These are phyloP conservation scores for Entophlyctis helioformis DNA, from an alignment of 192 early-diverging fungal species.

Conservation along the genomic window DNA sequence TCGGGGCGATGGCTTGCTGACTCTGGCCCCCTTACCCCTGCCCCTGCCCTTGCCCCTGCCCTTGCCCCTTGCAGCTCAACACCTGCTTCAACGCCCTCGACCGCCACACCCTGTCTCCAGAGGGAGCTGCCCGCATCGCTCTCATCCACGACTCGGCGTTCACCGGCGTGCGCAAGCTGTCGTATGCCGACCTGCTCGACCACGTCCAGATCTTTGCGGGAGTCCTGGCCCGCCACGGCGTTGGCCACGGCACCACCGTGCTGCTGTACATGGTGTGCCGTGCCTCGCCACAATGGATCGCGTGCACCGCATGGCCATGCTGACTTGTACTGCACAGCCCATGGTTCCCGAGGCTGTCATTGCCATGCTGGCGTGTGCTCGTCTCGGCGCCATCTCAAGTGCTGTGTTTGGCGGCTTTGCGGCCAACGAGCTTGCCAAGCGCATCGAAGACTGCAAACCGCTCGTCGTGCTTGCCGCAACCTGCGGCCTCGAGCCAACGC, in stretches of 20 bases:
- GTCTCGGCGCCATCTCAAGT: conserved; percentile 71
- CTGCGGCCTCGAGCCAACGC: conserved; percentile 68
- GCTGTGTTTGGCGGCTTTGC: conserved; percentile 64
- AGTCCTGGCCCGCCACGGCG: conserved; percentile 46
- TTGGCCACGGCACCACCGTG: conserved; percentile 60
- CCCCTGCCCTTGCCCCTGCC: background rate
- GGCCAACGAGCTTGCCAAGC: conserved; percentile 48
- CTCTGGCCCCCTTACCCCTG: background rate
- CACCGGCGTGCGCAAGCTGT: conserved; percentile 40
- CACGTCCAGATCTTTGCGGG: conserved; percentile 56
- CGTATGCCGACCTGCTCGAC: conserved; percentile 56
- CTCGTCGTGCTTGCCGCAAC: conserved; percentile 63
- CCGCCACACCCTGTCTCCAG: conserved; percentile 50
- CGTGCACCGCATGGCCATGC: conserved; percentile 6
- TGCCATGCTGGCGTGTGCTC: conserved; percentile 75
- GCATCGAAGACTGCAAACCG: conserved; percentile 69
- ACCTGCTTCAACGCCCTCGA: conserved; percentile 74
- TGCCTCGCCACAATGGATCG: background rate
- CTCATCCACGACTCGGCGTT: conserved; percentile 68
- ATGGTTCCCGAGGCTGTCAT: conserved; percentile 72
- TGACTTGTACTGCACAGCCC: conserved; percentile 19
- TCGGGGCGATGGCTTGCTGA: background rate
- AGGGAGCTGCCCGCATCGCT: conserved; percentile 49
- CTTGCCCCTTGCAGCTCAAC: conserved; percentile 36
- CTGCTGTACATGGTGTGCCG: conserved; percentile 60